Conservation (phyloP, 148 eudicot genomes). For the Rheum nobile region DNA sequence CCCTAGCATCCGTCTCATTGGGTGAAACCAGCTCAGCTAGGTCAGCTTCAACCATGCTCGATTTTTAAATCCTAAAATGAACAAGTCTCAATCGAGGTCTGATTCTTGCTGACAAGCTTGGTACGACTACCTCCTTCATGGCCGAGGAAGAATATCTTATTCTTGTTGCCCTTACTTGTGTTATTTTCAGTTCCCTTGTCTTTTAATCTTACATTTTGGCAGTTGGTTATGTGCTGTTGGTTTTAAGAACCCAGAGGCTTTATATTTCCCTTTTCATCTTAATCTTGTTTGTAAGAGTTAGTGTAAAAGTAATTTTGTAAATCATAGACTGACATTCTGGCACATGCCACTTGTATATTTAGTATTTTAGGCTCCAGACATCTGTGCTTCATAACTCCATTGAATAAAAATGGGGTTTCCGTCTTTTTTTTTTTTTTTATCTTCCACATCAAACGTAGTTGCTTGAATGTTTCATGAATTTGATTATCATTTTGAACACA, state of each 20-base stretch:
- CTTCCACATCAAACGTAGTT: neutral
- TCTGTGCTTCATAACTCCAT: neutral
- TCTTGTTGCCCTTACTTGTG: neutral
- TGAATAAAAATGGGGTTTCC: neutral
- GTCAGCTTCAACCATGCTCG: slow-evolving; percentile 14
- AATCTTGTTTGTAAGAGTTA: slow-evolving; percentile 6
- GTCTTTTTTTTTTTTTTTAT: too few relatives aligned
- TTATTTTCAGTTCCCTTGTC: neutral
- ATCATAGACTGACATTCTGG: slow-evolving; percentile 4
- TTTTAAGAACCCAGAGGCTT: neutral
- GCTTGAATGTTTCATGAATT: neutral
- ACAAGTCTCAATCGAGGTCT: neutral
- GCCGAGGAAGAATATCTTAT: neutral
- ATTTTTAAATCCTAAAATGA: slow-evolving; percentile 6
- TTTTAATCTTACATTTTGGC: neutral
- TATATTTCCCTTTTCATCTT: neutral
- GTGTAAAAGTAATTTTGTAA: neutral
- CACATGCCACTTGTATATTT: neutral
- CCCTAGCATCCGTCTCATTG: slow-evolving; percentile 59
- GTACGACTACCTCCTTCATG: neutral
- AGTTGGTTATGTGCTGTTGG: neutral
- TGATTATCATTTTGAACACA: neutral
- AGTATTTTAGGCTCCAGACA: slow-evolving; percentile 3
- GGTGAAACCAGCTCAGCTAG: slow-evolving; percentile 43
- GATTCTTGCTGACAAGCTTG: neutral